Evolutionary conservation across 495 filamentous ascomycete species (phyloP).

Genomic region (Trichoderma asperelloides): DNA sequence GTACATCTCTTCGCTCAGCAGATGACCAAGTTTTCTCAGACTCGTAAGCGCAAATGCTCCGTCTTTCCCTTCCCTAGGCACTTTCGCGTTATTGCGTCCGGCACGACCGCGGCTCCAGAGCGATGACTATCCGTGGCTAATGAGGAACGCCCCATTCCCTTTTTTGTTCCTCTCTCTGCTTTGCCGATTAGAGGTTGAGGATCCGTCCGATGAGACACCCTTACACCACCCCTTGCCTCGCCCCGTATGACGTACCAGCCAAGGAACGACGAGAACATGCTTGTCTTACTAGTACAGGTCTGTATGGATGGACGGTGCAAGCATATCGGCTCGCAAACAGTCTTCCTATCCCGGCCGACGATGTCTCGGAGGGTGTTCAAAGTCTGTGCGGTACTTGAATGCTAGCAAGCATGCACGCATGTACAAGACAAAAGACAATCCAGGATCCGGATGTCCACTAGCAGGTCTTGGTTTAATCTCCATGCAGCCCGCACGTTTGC

Average conservation of each 20-base stretch:
- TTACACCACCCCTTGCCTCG: conserved; percentile 4
- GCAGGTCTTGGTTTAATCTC: not conserved
- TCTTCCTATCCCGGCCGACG: not conserved
- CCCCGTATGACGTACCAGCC: conserved; percentile 6
- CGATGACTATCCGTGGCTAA: not conserved
- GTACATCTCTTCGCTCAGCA: not conserved
- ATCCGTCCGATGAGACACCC: conserved; percentile 4
- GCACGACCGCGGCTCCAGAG: not conserved
- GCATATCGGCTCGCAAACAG: not conserved
- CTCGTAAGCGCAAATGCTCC: not conserved
- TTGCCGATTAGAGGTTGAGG: not conserved
- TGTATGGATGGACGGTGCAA: no score
- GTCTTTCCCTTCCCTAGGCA: not conserved
- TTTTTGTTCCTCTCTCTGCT: not conserved
- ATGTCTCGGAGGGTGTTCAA: not conserved
- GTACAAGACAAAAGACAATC: conserved; percentile 4
- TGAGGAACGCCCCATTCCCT: not conserved
- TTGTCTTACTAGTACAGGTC: not conserved
- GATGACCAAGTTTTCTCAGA: not conserved
- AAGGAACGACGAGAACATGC: not conserved
- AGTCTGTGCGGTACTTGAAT: not conserved
- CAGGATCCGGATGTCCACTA: not conserved
- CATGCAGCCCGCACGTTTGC: conserved; percentile 6
- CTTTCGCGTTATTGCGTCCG: not conserved
- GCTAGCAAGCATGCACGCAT: not conserved